A percentile compares a stretch with the other conserved stretches of the same genome.
Evolutionary conservation across 2,329 filamentous ascomycete genomes (phyloP).

Genomic region (Aspergillus sp.): DNA sequence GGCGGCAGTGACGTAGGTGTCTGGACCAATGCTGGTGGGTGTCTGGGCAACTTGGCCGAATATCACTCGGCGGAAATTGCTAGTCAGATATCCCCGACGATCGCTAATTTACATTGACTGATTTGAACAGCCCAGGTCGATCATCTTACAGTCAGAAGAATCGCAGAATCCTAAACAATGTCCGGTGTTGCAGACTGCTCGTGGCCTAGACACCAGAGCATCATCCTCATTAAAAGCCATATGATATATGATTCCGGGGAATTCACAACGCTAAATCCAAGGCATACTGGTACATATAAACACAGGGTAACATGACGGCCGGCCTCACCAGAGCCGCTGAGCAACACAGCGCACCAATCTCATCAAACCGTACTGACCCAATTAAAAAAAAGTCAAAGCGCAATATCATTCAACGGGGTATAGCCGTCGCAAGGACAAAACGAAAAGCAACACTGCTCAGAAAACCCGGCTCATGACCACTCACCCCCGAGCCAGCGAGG

Average conservation of each 20-base stretch:
- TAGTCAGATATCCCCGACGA: background rate
- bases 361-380: conserved; percentile 12
- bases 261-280: conserved; percentile 17
- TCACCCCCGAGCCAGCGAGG: conserved; percentile 25
- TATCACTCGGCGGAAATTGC: background rate
- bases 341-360: conserved; percentile 1
- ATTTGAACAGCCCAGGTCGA: background rate
- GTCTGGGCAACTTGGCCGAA: background rate
- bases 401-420: conserved; percentile 23
- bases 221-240: conserved; percentile 16
- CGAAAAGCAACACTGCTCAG: conserved; percentile 7
- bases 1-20: conserved; percentile 3
- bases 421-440: conserved; percentile 18
- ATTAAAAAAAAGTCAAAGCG: conserved; percentile 1
- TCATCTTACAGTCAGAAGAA: too few species aligned
- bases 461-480: conserved; percentile 9
- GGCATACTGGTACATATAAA: conserved; percentile 17
- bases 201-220: background rate
- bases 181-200: background rate
- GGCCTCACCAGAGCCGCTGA: conserved; percentile 6
- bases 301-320: conserved; percentile 8
- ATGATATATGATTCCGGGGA: background rate
- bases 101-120: background rate
- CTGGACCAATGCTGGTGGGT: background rate
- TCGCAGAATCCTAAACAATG: background rate